phyloP scores from a whole-genome alignment of 768 basidiomycete species.

The Boletus vermiculosoides region DNA sequence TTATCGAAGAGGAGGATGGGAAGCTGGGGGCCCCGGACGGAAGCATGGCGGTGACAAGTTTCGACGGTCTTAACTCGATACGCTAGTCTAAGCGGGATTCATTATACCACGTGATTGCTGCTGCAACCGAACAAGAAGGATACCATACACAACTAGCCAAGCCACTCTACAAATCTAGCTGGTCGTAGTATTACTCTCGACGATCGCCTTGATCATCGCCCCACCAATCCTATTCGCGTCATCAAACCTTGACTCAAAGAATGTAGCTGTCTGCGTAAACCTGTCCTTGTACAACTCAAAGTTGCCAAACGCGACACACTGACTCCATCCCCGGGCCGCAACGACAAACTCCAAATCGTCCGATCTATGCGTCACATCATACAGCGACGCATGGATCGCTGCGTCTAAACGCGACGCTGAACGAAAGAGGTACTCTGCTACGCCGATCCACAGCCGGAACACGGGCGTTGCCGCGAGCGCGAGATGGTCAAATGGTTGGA shows the following conservation, averaged over 20 bases:
- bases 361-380: conserved; percentile 75
- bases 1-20: conserved; percentile 8
- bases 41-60: conserved; percentile 7
- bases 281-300: conserved; percentile 84
- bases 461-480: conserved; percentile 93
- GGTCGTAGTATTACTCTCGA: conserved; percentile 43
- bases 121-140: background rate
- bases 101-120: background rate
- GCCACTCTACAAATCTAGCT: conserved; percentile 1
- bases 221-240: conserved; percentile 79
- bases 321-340: conserved; percentile 93
- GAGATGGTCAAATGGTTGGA: conserved; percentile 89
- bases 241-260: conserved; percentile 86
- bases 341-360: conserved; percentile 95
- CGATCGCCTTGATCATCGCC: conserved; percentile 88
- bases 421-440: conserved; percentile 93
- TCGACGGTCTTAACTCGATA: too few species aligned
- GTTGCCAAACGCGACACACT: conserved; percentile 88
- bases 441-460: conserved; percentile 95
- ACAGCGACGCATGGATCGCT: conserved; percentile 72
- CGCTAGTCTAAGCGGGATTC: background rate
- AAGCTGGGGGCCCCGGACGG: conserved; percentile 4
- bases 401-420: conserved; percentile 58
- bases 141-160: background rate
- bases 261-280: conserved; percentile 75